Percentiles rank a stretch among this genome's conserved stretches.
These are phyloP conservation scores for Phyllosticta citriasiana DNA, from an alignment of 2,329 filamentous ascomycete species.

Conservation along the genomic window DNA sequence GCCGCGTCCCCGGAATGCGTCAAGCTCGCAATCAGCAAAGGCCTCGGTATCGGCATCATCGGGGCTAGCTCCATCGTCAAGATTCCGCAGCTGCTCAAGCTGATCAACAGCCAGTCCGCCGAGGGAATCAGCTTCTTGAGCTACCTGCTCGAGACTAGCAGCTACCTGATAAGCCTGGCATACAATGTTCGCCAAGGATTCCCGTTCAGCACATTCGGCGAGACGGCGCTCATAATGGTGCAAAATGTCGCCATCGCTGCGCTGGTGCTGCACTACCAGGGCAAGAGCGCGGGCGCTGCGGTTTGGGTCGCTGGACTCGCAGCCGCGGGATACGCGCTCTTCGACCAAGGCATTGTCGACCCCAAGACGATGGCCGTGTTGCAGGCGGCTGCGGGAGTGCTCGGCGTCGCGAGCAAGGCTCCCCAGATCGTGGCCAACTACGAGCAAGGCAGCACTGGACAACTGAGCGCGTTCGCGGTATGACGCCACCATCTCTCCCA, in stretches of 20 bases:
- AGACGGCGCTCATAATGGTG: conserved; percentile 81
- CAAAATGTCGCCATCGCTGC: conserved; percentile 88
- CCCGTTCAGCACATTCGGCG: conserved; percentile 93
- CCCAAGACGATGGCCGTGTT: conserved; percentile 60
- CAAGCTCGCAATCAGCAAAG: conserved; percentile 86
- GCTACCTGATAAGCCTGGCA: conserved; percentile 79
- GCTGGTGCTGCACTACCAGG: conserved; percentile 75
- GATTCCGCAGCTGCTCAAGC: conserved; percentile 91
- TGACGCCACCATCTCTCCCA: conserved; percentile 28
- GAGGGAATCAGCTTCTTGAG: conserved; percentile 80
- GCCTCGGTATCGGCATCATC: conserved; percentile 86
- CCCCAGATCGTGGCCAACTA: conserved; percentile 88
- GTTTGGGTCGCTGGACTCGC: conserved; percentile 71
- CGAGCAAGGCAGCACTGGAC: conserved; percentile 77
- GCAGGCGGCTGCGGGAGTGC: conserved; percentile 71
- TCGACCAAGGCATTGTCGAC: conserved; percentile 55
- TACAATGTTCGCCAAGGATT: conserved; percentile 90
- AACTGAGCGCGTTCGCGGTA: conserved; percentile 93
- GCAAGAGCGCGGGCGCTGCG: conserved; percentile 57
- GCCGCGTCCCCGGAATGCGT: conserved; percentile 67
- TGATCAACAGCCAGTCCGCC: conserved; percentile 69
- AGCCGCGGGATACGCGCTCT: conserved; percentile 58
- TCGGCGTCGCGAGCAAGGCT: conserved; percentile 83
- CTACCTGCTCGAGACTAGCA: conserved; percentile 82
- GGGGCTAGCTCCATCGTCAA: conserved; percentile 86